These are phyloP conservation scores for Sugiyamaella xylanicola DNA, from an alignment of 1,139 yeast species.

Conservation along the genomic window DNA sequence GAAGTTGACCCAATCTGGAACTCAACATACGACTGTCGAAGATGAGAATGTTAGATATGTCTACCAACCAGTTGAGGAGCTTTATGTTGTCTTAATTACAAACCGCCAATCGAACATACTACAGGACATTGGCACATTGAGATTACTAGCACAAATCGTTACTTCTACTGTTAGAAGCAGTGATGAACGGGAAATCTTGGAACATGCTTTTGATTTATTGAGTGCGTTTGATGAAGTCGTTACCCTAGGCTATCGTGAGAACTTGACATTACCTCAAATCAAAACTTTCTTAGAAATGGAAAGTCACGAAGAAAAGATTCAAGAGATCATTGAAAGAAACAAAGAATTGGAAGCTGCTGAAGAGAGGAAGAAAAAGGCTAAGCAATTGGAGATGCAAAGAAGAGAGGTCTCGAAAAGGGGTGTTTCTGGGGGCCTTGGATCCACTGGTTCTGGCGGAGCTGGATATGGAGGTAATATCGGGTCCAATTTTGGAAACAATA, in stretches of 20 bases:
- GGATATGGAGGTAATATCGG: conserved; percentile 19
- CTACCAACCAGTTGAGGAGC: conserved; percentile 93
- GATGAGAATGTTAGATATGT: conserved; percentile 92
- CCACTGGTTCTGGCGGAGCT: conserved; percentile 23
- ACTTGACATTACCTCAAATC: conserved; percentile 78
- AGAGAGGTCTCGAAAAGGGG: conserved; percentile 72
- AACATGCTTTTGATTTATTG: conserved; percentile 83
- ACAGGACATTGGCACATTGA: conserved; percentile 92
- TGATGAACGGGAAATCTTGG: conserved; percentile 83
- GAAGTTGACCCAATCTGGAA: conserved; percentile 65
- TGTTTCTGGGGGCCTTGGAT: conserved; percentile 24
- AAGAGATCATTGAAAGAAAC: conserved; percentile 94
- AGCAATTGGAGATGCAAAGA: conserved; percentile 78
- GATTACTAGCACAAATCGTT: conserved; percentile 79
- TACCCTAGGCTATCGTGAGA: conserved; percentile 87
- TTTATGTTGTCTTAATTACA: conserved; percentile 88
- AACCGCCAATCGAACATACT: conserved; percentile 89
- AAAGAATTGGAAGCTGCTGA: conserved; percentile 97
- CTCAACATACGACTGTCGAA: conserved; percentile 94
- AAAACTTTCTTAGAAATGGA: conserved; percentile 95
- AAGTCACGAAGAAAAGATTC: conserved; percentile 97
- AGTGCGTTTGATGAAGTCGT: conserved; percentile 94
- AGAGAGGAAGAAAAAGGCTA: conserved; percentile 94
- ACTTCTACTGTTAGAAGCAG: conserved; percentile 68
- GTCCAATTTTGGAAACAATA: conserved; percentile 13